Base-by-base conservation (phyloP, 371 early-diverging fungal genomes). In the Apophysomyces ossiformis region DNA sequence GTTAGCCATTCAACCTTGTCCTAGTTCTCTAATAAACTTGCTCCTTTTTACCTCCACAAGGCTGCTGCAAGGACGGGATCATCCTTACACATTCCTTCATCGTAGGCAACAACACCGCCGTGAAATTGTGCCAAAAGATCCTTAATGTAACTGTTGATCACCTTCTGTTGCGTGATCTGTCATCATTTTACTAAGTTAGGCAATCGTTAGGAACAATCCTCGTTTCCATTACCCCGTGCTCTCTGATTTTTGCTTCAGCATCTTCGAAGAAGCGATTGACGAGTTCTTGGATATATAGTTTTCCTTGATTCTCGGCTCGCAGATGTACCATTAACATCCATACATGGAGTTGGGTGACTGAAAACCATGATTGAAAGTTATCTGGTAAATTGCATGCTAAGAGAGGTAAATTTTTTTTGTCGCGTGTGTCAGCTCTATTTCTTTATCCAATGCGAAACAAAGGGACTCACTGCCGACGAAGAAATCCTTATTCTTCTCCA, bases 281-380 rank as follows among this genome's bases (percentile, higher is more conserved):
- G 39, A 98, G 65, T 67, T 93, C 93, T 69, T 97, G 96, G 60
- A 88, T 93, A 75, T 90, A 88, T 37, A 91, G 84, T 63, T 90
- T 91, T 46, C 90, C 90, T 57, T 90, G 78, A 5, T 82, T 75
- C 59, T 91, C 90, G 7, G 87, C 87, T 61, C 94, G 86, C 21
- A 92, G 75, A 45, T 96, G 90, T 11, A 92, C 94, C 90, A 91
- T 92, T 67, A 90, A 73, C 87, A 97, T 89, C 99, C 99, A 98
- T 0, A 97, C 88, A 69, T 97, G 97, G 56, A 98, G 75, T 44
- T 93, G 90, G 0, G 94, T 93, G 13, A 96, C 83, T 16, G 89
- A 82, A 67, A 96, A 97, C 99, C 99, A 98, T 5, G 97, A 91
- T 75, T 97, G 95, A 71, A 96, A 96, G 70, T 92, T 94, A 68